Evolutionary conservation across 805 yeast species (phyloP), one percentile per base, ranked within the genome.

Genomic region (Nakazawaea ishiwadae): DNA sequence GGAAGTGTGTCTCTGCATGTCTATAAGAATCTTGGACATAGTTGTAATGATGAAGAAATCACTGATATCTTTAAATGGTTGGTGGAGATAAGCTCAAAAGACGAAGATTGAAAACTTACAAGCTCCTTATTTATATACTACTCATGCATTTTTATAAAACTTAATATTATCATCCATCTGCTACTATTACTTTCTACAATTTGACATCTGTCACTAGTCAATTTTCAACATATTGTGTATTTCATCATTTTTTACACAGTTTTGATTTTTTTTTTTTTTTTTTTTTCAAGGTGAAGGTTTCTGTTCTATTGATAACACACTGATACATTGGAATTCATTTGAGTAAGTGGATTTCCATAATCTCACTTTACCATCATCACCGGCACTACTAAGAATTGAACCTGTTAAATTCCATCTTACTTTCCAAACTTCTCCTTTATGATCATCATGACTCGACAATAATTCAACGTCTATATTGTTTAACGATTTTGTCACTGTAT

Each of bases 321-420:
- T 87, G 79, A 91, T 79, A 59, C 96, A 89, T 62, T 84, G 88
- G 74, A 89, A 93, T 54, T 85, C 86, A 52, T 84, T 85, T 44
- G 83, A 75, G 57, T 84, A 87, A 27, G 86, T 79, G 18, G 96
- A 75, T 62, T 91, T 93, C 96, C 98, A 93, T 49, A 93, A 70
- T 51, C 96, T 69, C 5, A 91, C 81, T 48, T 82, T 80, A 3
- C 97, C 97, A 57, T 93, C 98, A 56, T 90, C 97, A 15, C 99
- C 98, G 5, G 97, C 88, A 35, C 93, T 82, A 50, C 96, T 84
- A 47, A 93, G 65, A 4, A 93, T 81, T 0, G 98, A 87, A 4
- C 98, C 98, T 0, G 98, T 87, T 34, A 82, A 60, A 58, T 93
- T 93, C 98, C 99, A 93, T 20, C 85, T 75, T 1, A 93, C 98